A percentile compares a stretch with the other conserved stretches of the same genome.
phyloP scores from a whole-genome alignment of 495 filamentous ascomycete genomes.

The Pseudoneurospora amorphoporcata region DNA sequence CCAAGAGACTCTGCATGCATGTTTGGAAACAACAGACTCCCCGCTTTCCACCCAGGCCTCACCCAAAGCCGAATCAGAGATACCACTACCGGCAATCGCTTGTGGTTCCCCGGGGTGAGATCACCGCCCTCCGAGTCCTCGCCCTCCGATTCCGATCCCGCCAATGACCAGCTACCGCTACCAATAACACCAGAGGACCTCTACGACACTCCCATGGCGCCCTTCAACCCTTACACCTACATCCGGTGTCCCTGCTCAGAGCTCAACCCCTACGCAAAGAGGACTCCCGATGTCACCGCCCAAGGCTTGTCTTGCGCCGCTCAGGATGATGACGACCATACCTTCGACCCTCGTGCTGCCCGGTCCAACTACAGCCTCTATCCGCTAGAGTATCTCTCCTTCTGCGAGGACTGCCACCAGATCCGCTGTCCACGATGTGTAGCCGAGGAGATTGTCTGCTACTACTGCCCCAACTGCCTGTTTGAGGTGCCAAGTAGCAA shows the following conservation, averaged over 20 bases:
- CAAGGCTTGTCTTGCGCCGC: constrained; percentile 19
- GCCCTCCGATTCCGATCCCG: neutral
- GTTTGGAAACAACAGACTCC: neutral
- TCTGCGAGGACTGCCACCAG: constrained; percentile 93
- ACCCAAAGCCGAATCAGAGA: neutral
- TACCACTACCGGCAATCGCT: neutral
- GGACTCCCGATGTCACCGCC: neutral
- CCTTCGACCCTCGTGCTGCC: constrained; percentile 76
- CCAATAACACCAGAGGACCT: neutral
- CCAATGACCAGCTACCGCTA: neutral
- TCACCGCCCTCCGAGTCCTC: neutral
- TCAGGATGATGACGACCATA: constrained; percentile 63
- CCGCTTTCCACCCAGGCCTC: neutral
- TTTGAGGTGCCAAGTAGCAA: constrained; percentile 90
- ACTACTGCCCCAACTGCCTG: constrained; percentile 90
- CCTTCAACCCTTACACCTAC: constrained; percentile 77
- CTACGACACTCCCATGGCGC: constrained; percentile 44
- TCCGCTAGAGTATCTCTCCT: constrained; percentile 86
- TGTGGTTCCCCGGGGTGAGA: neutral
- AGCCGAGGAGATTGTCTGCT: constrained; percentile 82
- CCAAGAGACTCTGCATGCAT: neutral
- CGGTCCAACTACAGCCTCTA: constrained; percentile 84
- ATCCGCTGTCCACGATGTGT: constrained; percentile 90
- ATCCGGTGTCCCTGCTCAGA: constrained; percentile 89
- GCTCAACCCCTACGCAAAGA: neutral